These are phyloP conservation scores for Posidonia australis DNA, from an alignment of 106 monocot species.

Conservation along the genomic window DNA sequence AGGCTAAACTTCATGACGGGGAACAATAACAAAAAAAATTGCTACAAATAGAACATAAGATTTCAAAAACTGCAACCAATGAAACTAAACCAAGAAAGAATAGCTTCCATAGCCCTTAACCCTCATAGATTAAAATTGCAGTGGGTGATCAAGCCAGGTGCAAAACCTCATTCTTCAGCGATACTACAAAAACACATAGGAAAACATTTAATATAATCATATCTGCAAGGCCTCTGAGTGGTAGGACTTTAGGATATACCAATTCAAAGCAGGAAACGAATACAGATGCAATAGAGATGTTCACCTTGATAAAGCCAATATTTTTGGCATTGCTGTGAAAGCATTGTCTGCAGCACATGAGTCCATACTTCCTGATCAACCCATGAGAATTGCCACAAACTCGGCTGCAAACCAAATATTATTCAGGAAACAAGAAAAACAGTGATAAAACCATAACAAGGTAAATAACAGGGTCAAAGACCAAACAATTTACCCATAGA, in stretches of 20 bases:
- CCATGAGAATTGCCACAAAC: slow-evolving; percentile 14
- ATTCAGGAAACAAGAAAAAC: background rate
- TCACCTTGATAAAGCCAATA: slow-evolving; percentile 19
- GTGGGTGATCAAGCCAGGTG: background rate
- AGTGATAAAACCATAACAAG: background rate
- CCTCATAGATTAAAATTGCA: too few relatives aligned
- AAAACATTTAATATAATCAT: background rate
- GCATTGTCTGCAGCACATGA: slow-evolving; percentile 19
- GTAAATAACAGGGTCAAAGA: background rate
- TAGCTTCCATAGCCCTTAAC: too few relatives aligned
- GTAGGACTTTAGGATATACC: background rate
- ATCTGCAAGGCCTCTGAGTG: background rate
- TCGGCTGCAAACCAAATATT: slow-evolving; percentile 9
- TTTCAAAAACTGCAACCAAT: too few relatives aligned
- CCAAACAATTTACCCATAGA: too few relatives aligned
- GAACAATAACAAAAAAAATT: too few relatives aligned
- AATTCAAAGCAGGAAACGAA: background rate
- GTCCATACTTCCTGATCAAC: slow-evolving; percentile 18
- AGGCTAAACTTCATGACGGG: too few relatives aligned
- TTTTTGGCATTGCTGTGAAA: slow-evolving; percentile 17
- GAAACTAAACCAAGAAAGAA: too few relatives aligned
- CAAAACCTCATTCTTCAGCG: background rate
- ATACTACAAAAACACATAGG: background rate
- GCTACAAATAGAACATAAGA: too few relatives aligned
- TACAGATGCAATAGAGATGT: background rate